Conservation (phyloP, 305 asterid genomes). For the Fraxinus latifolia region DNA sequence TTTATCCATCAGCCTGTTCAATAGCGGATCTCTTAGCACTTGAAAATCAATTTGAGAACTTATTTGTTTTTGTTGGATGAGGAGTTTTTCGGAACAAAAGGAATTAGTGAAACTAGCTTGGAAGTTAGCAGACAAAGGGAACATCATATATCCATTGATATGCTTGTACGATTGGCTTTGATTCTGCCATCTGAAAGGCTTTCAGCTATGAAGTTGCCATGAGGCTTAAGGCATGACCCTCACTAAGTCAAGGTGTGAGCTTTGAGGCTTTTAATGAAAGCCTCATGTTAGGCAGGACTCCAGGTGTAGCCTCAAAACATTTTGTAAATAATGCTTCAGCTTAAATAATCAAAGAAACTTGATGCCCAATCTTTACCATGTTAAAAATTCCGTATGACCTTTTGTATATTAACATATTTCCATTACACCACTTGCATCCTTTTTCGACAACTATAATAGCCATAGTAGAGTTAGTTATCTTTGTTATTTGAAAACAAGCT, state of each 20-base stretch:
- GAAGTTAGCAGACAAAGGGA: not conserved
- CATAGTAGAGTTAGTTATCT: not conserved
- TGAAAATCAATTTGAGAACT: not conserved
- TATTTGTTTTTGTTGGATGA: not conserved
- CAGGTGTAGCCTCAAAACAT: not conserved
- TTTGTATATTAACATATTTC: not conserved
- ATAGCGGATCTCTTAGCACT: not conserved
- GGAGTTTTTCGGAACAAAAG: not conserved
- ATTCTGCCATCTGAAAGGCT: not conserved
- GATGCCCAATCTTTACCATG: not conserved
- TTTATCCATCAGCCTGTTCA: not conserved
- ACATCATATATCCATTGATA: not conserved
- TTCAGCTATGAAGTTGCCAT: not conserved
- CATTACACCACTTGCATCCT: not conserved
- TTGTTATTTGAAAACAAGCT: not conserved
- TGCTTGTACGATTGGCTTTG: not conserved
- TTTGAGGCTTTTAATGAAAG: not conserved
- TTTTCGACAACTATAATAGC: not conserved
- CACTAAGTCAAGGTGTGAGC: not conserved
- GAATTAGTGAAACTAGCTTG: not conserved
- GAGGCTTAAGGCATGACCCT: not conserved
- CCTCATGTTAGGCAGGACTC: not conserved
- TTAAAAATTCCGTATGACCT: not conserved
- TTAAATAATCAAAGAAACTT: not conserved
- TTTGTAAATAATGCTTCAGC: not conserved